Base-by-base conservation (phyloP, 495 filamentous ascomycete species). In the Physcia stellaris region DNA sequence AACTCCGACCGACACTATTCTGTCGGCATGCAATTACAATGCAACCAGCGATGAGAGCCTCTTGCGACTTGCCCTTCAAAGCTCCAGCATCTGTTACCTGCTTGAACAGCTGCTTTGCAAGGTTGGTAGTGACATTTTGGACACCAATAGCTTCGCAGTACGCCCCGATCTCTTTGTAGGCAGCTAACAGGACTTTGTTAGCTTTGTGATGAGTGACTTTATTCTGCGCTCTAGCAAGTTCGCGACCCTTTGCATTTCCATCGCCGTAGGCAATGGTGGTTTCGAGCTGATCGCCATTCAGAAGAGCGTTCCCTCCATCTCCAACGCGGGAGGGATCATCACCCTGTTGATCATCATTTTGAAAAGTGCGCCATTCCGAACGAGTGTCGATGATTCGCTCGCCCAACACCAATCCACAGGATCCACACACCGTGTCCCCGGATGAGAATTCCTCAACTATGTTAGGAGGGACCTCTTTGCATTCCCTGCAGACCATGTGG, bases 311-410 rank as follows among this genome's bases (percentile, higher is more conserved):
- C 27, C 75, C 73, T 0, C 75, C 84, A 35, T 96, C 90, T 60
- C 90, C 90, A 48, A 98, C 90, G 85, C 90, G 90, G 37, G 83
- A 92, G 1, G 90, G 90, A 54, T 98, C 90, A 47, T 95, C 90
- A 54, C 80, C 85, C 39, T 71, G 73, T 57, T 93, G 83, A 51
- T 98, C 92, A 50, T 98, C 90, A 60, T 94, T 95, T 42, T 84
- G 80, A 59, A 98, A 98, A 6, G 92, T 98, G 50, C 90, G 84
- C 90, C 90, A 98, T 64, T 98, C 90, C 35, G 86, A 94, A 35
- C 92, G 79, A 43, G 85, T 86, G 50, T 96, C 90, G 38, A 98
- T 84, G 49, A 90, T 83, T 42, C 86, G 80, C 54, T 88, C 83
- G 35, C 79, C 79, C 24, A 96, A 67, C 10, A 98, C 90, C n/a